Evolutionary conservation across 495 filamentous ascomycete genomes (phyloP).

Genomic region (Talaromyces nanjingensis): DNA sequence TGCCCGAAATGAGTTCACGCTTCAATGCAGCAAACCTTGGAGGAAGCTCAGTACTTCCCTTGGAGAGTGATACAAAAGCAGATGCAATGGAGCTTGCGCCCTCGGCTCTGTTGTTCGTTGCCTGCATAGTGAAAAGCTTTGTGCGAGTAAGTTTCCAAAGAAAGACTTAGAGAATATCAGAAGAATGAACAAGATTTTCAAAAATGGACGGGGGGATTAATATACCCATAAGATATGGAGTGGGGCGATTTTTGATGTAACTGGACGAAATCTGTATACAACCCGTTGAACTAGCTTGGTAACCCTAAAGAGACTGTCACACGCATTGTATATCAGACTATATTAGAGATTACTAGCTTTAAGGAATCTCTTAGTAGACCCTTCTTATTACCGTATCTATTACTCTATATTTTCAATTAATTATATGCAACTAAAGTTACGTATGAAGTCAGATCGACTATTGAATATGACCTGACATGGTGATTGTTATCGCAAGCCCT

Average conservation of each 20-base stretch:
- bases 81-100: constrained; percentile 4
- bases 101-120: constrained; percentile 5
- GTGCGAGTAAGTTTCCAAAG: background rate
- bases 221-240: background rate
- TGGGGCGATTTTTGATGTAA: background rate
- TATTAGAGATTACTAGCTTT: too few species aligned
- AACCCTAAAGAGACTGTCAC: background rate
- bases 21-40: constrained; percentile 56
- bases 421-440: too few species aligned
- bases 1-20: constrained; percentile 45
- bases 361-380: too few species aligned
- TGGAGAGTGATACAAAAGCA: constrained; percentile 1
- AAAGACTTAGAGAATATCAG: background rate
- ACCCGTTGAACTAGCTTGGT: background rate
- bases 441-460: too few species aligned
- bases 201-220: background rate
- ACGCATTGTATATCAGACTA: too few species aligned
- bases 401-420: too few species aligned
- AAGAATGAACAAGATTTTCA: background rate
- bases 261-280: background rate
- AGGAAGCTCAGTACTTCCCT: background rate
- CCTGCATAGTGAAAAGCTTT: background rate
- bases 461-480: background rate
- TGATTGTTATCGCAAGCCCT: background rate
- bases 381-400: too few species aligned